A percentile compares a stretch with the other conserved stretches of the same genome.
Conservation (phyloP, 768 basidiomycete genomes). For the Serpula lacrymans region DNA sequence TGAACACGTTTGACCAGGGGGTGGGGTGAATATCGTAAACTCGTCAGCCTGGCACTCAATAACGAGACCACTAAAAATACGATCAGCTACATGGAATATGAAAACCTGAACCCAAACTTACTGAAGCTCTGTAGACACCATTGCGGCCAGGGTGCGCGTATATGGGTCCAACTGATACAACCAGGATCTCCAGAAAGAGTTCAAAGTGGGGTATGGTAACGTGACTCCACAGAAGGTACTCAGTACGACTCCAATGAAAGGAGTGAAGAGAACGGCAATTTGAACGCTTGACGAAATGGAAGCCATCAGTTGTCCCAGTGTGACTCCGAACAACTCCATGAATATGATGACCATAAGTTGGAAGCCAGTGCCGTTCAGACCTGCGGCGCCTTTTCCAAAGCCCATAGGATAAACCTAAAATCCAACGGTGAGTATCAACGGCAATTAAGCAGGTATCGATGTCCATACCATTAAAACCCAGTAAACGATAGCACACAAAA, state of each 20-base stretch:
- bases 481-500: conserved; percentile 69
- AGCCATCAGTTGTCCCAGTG: conserved; percentile 70
- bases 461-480: conserved; percentile 65
- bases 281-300: conserved; percentile 75
- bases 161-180: conserved; percentile 71
- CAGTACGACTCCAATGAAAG: conserved; percentile 64
- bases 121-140: conserved; percentile 78
- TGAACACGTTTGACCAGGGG: conserved; percentile 67
- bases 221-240: conserved; percentile 80
- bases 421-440: not conserved
- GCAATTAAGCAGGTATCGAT: not conserved
- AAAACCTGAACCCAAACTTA: conserved; percentile 23
- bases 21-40: conserved; percentile 69
- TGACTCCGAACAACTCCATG: conserved; percentile 70
- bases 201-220: conserved; percentile 62
- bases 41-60: conserved; percentile 68
- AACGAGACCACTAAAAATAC: conserved; percentile 47
- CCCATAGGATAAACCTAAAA: conserved; percentile 57
- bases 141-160: conserved; percentile 65
- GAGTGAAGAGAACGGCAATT: conserved; percentile 78
- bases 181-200: conserved; percentile 74
- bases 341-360: conserved; percentile 67
- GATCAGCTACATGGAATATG: conserved; percentile 10
- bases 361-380: conserved; percentile 65
- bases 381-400: conserved; percentile 60